Evolutionary conservation across 768 basidiomycete genomes (phyloP), one percentile per base, ranked within the genome.

Genomic region (Cantharellus cinnabarinus): DNA sequence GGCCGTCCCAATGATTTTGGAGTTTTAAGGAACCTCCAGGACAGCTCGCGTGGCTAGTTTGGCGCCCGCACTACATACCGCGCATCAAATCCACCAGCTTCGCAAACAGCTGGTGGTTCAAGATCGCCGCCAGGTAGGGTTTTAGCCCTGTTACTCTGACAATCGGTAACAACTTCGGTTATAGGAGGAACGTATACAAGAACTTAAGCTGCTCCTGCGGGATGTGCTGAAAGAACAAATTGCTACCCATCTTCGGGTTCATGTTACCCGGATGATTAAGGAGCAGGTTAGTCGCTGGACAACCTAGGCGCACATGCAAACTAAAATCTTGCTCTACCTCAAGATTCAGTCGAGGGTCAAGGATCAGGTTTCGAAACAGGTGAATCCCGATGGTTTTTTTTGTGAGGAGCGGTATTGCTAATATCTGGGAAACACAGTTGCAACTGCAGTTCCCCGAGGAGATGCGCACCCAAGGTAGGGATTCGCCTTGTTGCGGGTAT

Each of bases 201-300:
- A 70, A 10, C 60, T 76, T 14, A 69, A 70, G 52, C 41, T 37
- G 20, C 57, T 68, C 0, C 66, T 79, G 35, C 68, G 74, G 48
- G 64, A 67, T 2, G 69, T 71, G 48, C 70, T 79, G 42, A 73
- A 75, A 60, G 68, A 69, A 15, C 68, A 72, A 3, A 63, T 79
- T 29, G 67, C 73, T 38, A 70, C 72, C 4, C 69, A 68, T 20
- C 65, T 79, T 35, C 68, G 70, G 58, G 14, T 40, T 2, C 41
- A 40, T 57, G 56, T 57, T 40, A 7, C 7, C 35, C 35, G 7
- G 1, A 54, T 54, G 10, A 54, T 54, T 1, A 10, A 37, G 7
- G 52, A 54, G 52, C 7, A 54, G 52, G 52, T 54, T 29, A 48
- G 44, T 48, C 44, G 29, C 44, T 48, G 44, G 29, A 48, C 20